Conservation (phyloP, 2,329 filamentous ascomycete species). For the Aureobasidium musti region DNA sequence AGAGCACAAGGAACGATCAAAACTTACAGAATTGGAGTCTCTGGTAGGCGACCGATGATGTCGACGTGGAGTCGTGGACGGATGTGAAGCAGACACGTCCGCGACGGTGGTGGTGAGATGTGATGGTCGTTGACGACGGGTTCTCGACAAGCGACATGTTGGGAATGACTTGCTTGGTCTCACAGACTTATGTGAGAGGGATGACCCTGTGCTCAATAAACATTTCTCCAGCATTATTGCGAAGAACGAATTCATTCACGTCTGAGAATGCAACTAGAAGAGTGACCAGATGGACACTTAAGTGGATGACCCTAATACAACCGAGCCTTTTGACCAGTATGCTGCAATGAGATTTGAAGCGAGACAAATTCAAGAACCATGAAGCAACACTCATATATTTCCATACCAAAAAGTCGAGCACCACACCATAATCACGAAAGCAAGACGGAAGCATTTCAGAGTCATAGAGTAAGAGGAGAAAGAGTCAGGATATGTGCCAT, state of each 20-base stretch:
- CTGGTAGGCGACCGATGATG: neutral
- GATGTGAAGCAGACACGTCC: slow-evolving; percentile 2
- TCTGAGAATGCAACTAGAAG: neutral
- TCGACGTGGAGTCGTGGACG: neutral
- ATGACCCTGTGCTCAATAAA: neutral
- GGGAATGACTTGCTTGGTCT: neutral
- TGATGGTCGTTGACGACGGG: slow-evolving; percentile 1
- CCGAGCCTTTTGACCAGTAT: neutral
- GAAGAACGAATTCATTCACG: neutral
- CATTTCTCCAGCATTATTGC: neutral
- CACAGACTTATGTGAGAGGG: neutral
- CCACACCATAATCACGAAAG: neutral
- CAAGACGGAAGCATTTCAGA: neutral
- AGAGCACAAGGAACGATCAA: neutral
- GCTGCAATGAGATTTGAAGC: no score
- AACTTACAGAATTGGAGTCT: neutral
- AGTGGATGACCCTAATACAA: no score
- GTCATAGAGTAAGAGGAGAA: neutral
- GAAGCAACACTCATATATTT: no score
- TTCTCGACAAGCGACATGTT: slow-evolving; percentile 4
- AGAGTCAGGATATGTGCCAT: neutral
- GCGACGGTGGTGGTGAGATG: slow-evolving; percentile 2
- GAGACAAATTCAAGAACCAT: neutral
- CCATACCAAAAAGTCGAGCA: no score
- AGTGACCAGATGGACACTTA: no score